Conservation (phyloP, 1,139 yeast species). For the Hyphopichia buzzinii region DNA sequence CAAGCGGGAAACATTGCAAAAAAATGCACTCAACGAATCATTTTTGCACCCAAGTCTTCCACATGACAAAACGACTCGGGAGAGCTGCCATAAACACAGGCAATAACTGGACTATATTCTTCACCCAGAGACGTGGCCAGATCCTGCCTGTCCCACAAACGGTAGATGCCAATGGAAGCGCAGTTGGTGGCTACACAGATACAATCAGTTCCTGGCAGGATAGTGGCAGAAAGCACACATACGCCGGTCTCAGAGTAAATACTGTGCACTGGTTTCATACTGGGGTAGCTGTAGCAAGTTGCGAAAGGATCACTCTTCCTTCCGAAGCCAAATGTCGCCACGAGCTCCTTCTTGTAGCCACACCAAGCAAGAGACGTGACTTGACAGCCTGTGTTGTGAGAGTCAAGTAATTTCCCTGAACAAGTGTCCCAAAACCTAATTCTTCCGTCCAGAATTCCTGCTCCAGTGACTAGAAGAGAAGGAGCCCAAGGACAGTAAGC, state of each 20-base stretch:
- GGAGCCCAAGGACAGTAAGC: constrained; percentile 47
- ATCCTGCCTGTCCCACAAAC: constrained; percentile 56
- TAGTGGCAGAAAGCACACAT: constrained; percentile 63
- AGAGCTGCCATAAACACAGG: too few relatives aligned
- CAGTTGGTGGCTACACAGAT: constrained; percentile 77
- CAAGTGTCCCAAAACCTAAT: constrained; percentile 80
- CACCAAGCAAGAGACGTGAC: constrained; percentile 84
- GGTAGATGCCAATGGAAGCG: constrained; percentile 70
- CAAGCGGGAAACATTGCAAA: too few relatives aligned
- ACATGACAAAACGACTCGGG: too few relatives aligned
- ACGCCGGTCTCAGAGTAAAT: constrained; percentile 53
- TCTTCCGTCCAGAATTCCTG: constrained; percentile 42
- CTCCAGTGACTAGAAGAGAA: constrained; percentile 43
- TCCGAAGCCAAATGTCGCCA: constrained; percentile 81
- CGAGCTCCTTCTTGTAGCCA: constrained; percentile 54
- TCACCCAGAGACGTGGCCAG: too few relatives aligned
- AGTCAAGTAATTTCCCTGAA: constrained; percentile 65
- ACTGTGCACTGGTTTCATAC: constrained; percentile 46
- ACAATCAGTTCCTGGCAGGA: constrained; percentile 60
- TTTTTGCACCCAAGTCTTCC: too few relatives aligned
- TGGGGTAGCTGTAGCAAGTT: constrained; percentile 65
- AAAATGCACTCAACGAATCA: too few relatives aligned
- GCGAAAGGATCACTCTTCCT: constrained; percentile 48
- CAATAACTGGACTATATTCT: too few relatives aligned
- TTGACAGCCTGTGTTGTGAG: constrained; percentile 63